Evolutionary conservation across 345 rosid species (phyloP).

Genomic region (Sisymbrium altissimum): DNA sequence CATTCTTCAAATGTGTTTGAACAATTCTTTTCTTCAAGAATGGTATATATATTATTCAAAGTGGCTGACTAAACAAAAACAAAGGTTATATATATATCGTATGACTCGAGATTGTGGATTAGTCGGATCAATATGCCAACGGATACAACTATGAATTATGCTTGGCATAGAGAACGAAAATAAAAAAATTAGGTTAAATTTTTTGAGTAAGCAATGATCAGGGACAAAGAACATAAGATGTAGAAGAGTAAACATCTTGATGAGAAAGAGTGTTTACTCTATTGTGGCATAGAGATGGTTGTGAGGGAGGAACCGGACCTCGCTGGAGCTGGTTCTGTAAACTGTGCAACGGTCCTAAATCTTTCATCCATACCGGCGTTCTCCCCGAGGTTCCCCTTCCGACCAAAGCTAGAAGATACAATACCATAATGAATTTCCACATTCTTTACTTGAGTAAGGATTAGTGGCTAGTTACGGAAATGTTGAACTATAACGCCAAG

Average conservation of each 20-base stretch:
- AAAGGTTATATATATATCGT: background rate
- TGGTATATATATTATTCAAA: background rate
- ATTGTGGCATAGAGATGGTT: constrained; percentile 58
- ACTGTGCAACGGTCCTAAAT: background rate
- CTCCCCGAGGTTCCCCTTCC: constrained; percentile 3
- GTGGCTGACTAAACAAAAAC: background rate
- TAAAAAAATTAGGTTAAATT: background rate
- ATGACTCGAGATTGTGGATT: background rate
- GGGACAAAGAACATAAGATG: constrained; percentile 40
- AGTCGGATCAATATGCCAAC: background rate
- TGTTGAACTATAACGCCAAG: background rate
- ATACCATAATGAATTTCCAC: constrained; percentile 15
- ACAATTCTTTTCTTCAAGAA: background rate
- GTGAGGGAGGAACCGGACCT: constrained; percentile 65
- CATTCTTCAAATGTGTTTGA: background rate
- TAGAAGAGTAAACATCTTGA: constrained; percentile 3
- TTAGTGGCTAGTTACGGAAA: background rate
- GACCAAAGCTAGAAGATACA: constrained; percentile 10
- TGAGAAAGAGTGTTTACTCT: constrained; percentile 29
- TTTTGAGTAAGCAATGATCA: constrained; percentile 18
- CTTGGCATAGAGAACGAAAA: background rate
- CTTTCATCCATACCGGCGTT: background rate
- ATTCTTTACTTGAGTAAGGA: background rate
- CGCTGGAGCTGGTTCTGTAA: constrained; percentile 39
- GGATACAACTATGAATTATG: constrained; percentile 9